Evolutionary conservation across 2,329 filamentous ascomycete species (phyloP), one percentile per base, ranked within the genome.

Genomic region (Pleomassaria siparia): DNA sequence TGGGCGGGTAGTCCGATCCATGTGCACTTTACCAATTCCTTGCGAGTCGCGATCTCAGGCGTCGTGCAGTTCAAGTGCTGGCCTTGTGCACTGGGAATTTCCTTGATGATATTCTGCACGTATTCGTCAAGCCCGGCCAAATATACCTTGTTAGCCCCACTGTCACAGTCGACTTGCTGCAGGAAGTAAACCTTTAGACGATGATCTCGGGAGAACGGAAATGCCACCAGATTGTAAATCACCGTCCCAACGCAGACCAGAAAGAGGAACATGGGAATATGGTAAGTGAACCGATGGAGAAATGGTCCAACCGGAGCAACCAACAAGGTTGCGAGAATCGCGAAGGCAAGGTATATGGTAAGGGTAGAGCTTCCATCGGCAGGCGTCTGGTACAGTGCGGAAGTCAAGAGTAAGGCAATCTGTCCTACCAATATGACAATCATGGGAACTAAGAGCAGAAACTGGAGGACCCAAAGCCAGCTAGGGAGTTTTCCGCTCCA

Each of bases 381-480:
- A 6, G 88, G 87, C 0, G 91, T 96, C 71, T 96, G 91, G 49
- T 85, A 79, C 16, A 91, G 76, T 2, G 88, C 83, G 26, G 85
- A 81, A 4, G 86, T 88, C 13, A 89, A 67, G 11, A 92, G 73
- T 3, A 97, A 78, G 1, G 82, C 87, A 21, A 91, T 78, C 63
- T 95, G 90, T 1, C 85, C 89, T 13, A 89, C 72, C 16, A 97
- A 69, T 50, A 94, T 85, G 37, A 96, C 76, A 40, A 86, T 82
- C 43, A 96, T 82, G 0, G 91, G 91, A 0, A 83, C 88, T 9
- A 95, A 74, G 13, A 96, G 66, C 3, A 97, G 74, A 55, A 96
- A 86, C 62, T 99, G 91, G 15, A 95, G 59, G 33, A 94, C 71
- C 94, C 94, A 99, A 15, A 88, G 85, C 87, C 88, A 96, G 36